Conservation (phyloP, 73 alveolate species). For the Paramecium bursaria region DNA sequence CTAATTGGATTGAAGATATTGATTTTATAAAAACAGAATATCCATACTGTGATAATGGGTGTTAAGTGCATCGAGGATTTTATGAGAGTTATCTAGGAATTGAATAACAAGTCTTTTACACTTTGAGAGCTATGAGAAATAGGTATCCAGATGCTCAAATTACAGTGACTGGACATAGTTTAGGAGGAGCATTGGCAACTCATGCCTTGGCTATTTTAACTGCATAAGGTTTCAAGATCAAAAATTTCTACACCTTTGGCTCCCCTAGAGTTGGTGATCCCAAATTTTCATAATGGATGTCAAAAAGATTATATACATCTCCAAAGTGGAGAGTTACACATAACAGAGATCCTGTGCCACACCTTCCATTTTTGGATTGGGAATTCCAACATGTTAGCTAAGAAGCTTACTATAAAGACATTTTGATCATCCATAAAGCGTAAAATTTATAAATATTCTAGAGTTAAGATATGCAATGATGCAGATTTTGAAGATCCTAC, state of each 20-base stretch:
- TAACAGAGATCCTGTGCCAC: slow-evolving; percentile 70
- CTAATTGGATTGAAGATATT: slow-evolving; percentile 67
- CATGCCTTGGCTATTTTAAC: slow-evolving; percentile 58
- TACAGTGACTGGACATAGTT: slow-evolving; percentile 66
- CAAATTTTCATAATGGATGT: slow-evolving; percentile 28
- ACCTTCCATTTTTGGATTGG: slow-evolving; percentile 55
- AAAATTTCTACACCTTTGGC: slow-evolving; percentile 68
- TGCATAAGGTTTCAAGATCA: slow-evolving; percentile 15
- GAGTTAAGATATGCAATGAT: slow-evolving; percentile 53
- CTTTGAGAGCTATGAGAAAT: neutral
- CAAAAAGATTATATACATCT: slow-evolving; percentile 30
- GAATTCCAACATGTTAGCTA: slow-evolving; percentile 63
- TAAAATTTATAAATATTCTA: neutral
- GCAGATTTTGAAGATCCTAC: slow-evolving; percentile 43
- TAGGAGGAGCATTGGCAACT: slow-evolving; percentile 69
- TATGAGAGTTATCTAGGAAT: slow-evolving; percentile 33
- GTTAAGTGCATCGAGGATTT: slow-evolving; percentile 73
- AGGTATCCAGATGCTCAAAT: slow-evolving; percentile 66
- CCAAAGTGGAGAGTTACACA: slow-evolving; percentile 64
- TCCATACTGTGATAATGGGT: slow-evolving; percentile 60
- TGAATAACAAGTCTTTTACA: slow-evolving; percentile 22
- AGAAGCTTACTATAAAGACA: slow-evolving; percentile 61
- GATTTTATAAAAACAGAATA: slow-evolving; percentile 60
- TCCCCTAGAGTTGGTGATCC: slow-evolving; percentile 69
- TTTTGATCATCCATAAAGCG: slow-evolving; percentile 31